A percentile compares a stretch with the other conserved stretches of the same genome.
phyloP scores from a whole-genome alignment of 78 protist genomes.

The Dictyostelium intermedium region DNA sequence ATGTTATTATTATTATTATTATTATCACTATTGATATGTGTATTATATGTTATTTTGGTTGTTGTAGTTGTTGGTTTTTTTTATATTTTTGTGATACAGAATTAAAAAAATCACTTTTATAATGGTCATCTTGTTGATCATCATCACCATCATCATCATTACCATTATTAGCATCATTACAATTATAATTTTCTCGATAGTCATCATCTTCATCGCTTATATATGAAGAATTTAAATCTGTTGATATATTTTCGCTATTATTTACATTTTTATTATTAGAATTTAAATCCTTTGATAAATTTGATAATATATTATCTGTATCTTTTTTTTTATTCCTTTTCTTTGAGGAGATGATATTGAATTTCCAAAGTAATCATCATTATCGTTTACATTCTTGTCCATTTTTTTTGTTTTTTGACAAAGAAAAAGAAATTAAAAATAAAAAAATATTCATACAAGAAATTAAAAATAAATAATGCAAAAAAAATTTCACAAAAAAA shows the following conservation, averaged over 20 bases:
- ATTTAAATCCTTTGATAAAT: not conserved
- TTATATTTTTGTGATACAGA: not conserved
- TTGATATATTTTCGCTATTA: not conserved
- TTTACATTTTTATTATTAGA: not conserved
- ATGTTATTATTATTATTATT: not conserved
- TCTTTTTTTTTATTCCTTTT: not conserved
- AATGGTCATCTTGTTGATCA: not conserved
- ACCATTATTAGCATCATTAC: too few species aligned
- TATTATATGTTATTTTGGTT: not conserved
- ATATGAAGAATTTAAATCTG: not conserved
- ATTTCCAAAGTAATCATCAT: not conserved
- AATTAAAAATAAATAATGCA: too few species aligned
- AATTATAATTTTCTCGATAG: too few species aligned
- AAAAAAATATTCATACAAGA: not conserved
- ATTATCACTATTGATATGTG: not conserved
- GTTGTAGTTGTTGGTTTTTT: not conserved
- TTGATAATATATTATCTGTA: not conserved
- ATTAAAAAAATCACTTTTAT: not conserved
- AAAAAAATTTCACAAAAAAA: too few species aligned
- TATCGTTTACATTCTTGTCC: not conserved
- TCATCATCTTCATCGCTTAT: not conserved
- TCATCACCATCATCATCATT: not conserved
- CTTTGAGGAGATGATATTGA: not conserved
- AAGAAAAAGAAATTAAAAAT: not conserved
- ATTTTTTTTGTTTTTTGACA: not conserved